phyloP scores from a whole-genome alignment of 345 rosid genomes.

The Salix purpurea region DNA sequence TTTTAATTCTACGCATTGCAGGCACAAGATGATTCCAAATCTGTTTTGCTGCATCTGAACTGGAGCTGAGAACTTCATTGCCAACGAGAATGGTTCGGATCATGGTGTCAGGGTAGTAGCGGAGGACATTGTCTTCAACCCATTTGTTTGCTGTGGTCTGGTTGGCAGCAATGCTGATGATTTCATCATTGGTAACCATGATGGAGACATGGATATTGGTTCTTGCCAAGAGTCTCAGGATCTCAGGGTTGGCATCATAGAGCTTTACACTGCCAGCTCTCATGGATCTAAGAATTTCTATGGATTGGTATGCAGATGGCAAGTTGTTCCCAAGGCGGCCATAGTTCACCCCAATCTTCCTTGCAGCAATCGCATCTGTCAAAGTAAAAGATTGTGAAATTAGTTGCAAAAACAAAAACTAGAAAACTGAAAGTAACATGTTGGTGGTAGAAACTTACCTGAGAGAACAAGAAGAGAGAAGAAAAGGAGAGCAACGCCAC shows the following conservation, averaged over 20 bases:
- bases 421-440: not conserved
- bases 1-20: slow-evolving; percentile 55
- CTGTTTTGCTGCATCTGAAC: slow-evolving; percentile 29
- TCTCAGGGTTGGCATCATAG: slow-evolving; percentile 54
- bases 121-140: slow-evolving; percentile 46
- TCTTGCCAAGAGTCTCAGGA: slow-evolving; percentile 43
- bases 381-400: not conserved
- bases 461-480: slow-evolving; percentile 15
- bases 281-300: slow-evolving; percentile 43
- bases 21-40: slow-evolving; percentile 56
- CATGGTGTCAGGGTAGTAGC: slow-evolving; percentile 49
- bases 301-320: slow-evolving; percentile 51
- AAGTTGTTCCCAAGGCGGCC: slow-evolving; percentile 51
- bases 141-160: slow-evolving; percentile 44
- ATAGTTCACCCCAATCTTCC: slow-evolving; percentile 44
- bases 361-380: slow-evolving; percentile 35
- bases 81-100: slow-evolving; percentile 57
- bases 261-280: slow-evolving; percentile 53
- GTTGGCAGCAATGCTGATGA: slow-evolving; percentile 37
- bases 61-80: slow-evolving; percentile 66
- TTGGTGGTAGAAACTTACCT: slow-evolving; percentile 10
- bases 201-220: slow-evolving; percentile 51
- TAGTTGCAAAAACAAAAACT: not conserved
- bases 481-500: slow-evolving; percentile 11
- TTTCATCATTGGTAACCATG: slow-evolving; percentile 61